phyloP scores from a whole-genome alignment of 1,139 yeast species.

The Sugiyamaella castrensis region DNA sequence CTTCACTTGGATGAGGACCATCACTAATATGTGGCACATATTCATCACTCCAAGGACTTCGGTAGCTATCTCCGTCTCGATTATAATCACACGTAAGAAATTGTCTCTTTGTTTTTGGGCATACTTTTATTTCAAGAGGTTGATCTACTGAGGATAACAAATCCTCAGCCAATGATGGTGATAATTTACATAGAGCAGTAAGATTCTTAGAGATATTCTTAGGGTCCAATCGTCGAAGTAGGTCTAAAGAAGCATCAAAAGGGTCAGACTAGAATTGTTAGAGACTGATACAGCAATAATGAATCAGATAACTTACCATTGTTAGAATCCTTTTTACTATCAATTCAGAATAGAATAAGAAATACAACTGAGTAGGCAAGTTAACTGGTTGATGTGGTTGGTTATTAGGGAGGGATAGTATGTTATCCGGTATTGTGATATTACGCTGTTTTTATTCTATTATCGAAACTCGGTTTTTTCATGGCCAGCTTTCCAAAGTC shows the following conservation, averaged over 20 bases:
- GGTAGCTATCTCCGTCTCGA: slow-evolving; percentile 86
- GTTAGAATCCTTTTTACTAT: background rate
- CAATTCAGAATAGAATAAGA: too few species aligned
- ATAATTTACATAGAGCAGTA: slow-evolving; percentile 63
- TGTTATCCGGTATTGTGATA: too few species aligned
- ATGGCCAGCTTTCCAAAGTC: too few species aligned
- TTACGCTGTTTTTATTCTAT: too few species aligned
- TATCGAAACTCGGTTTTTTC: too few species aligned
- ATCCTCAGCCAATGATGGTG: slow-evolving; percentile 86
- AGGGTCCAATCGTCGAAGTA: slow-evolving; percentile 84
- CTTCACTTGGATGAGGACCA: slow-evolving; percentile 69
- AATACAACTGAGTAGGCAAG: too few species aligned
- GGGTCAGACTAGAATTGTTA: slow-evolving; percentile 43
- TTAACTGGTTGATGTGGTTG: too few species aligned
- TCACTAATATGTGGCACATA: slow-evolving; percentile 66
- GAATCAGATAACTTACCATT: background rate
- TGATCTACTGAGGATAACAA: slow-evolving; percentile 83
- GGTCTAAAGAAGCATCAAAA: slow-evolving; percentile 83
- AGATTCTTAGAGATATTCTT: slow-evolving; percentile 61
- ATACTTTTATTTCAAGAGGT: slow-evolving; percentile 62
- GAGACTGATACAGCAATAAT: background rate
- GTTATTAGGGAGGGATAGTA: too few species aligned
- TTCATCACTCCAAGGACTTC: slow-evolving; percentile 88
- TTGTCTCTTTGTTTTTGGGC: slow-evolving; percentile 59
- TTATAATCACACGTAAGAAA: slow-evolving; percentile 90